phyloP scores from a whole-genome alignment of 345 rosid species.

The Eucalyptus victrix region DNA sequence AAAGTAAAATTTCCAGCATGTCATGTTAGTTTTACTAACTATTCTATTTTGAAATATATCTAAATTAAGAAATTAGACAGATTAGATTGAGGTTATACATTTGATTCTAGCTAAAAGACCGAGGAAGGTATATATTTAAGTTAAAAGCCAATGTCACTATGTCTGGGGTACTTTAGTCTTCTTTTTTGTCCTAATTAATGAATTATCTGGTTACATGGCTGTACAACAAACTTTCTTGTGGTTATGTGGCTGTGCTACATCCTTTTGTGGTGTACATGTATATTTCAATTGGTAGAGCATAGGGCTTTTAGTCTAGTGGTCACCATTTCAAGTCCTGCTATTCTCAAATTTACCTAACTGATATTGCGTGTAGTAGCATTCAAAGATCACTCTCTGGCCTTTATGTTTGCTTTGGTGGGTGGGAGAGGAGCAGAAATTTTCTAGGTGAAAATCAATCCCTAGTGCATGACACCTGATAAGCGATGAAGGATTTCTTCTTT shows the following conservation, averaged over 20 bases:
- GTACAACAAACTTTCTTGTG: neutral
- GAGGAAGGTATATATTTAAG: neutral
- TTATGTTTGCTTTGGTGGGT: neutral
- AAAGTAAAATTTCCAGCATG: neutral
- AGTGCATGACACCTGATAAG: neutral
- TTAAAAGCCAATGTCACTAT: neutral
- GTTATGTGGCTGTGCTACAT: neutral
- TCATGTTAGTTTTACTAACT: neutral
- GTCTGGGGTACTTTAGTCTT: neutral
- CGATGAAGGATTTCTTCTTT: neutral
- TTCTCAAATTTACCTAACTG: neutral
- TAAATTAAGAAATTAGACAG: neutral
- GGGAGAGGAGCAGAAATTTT: neutral
- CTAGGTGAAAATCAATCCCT: neutral
- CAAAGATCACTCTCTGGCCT: neutral
- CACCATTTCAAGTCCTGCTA: neutral
- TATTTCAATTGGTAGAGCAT: neutral
- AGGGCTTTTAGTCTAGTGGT: neutral
- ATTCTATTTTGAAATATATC: neutral
- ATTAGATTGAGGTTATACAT: neutral
- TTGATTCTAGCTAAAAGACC: neutral
- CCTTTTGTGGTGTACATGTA: neutral
- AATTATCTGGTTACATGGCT: neutral
- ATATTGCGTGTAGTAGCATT: neutral
- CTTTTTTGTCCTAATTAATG: neutral